These are phyloP conservation scores for Xylaria digitata DNA, from an alignment of 2,329 filamentous ascomycete genomes.

Conservation along the genomic window DNA sequence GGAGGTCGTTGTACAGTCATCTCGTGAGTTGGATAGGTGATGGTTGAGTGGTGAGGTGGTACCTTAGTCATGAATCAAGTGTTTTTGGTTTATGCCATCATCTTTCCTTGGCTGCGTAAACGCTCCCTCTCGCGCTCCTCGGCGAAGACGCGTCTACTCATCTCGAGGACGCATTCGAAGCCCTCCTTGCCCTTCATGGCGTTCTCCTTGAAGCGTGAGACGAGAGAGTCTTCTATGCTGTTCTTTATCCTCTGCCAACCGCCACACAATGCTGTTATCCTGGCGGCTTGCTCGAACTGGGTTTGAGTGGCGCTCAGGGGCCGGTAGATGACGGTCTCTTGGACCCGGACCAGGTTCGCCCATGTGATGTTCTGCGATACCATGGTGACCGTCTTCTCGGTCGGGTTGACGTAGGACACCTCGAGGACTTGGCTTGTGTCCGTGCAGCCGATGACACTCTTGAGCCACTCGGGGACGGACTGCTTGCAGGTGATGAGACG, in stretches of 20 bases:
- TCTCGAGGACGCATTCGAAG: conserved; percentile 93
- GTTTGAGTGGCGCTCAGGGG: conserved; percentile 72
- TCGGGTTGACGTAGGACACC: conserved; percentile 91
- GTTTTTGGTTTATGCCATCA: conserved; percentile 41
- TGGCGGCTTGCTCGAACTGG: conserved; percentile 86
- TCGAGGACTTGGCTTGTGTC: conserved; percentile 93
- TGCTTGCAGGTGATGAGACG: conserved; percentile 72
- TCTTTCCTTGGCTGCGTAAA: conserved; percentile 49
- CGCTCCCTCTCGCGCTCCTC: conserved; percentile 80
- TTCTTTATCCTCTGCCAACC: conserved; percentile 98
- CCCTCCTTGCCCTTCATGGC: conserved; percentile 90
- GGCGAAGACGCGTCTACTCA: conserved; percentile 90
- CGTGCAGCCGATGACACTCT: conserved; percentile 79
- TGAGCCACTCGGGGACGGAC: conserved; percentile 80
- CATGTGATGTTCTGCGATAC: conserved; percentile 94
- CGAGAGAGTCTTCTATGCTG: conserved; percentile 91
- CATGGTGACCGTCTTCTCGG: conserved; percentile 90
- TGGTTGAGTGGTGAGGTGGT: conserved; percentile 23
- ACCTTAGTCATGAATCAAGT: background rate
- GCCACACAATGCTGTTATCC: conserved; percentile 93
- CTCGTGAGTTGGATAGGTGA: conserved; percentile 19
- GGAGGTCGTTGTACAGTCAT: conserved; percentile 34
- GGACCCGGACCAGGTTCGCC: conserved; percentile 88
- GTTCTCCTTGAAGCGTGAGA: conserved; percentile 91
- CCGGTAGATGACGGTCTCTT: conserved; percentile 90